phyloP scores from a whole-genome alignment of 305 asterid species.

The Fraxinus platypoda region DNA sequence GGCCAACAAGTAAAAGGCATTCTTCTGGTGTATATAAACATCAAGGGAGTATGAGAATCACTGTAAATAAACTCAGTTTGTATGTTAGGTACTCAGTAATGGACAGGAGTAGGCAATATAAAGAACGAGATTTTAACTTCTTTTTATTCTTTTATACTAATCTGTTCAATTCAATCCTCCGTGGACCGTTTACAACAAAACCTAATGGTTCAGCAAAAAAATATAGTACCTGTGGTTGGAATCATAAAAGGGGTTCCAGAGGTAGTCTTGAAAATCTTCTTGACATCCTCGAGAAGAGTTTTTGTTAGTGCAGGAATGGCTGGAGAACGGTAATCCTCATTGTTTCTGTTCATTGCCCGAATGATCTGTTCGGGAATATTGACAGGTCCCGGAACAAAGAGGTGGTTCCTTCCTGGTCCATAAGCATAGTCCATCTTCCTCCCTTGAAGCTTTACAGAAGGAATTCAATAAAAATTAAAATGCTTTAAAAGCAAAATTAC shows the following conservation, averaged over 20 bases:
- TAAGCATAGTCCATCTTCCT: constrained; percentile 75
- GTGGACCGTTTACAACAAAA: background rate
- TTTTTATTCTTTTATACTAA: background rate
- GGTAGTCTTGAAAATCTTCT: constrained; percentile 88
- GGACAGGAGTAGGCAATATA: background rate
- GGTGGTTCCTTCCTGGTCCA: constrained; percentile 98
- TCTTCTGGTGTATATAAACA: background rate
- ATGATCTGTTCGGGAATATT: constrained; percentile 94
- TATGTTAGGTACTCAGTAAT: background rate
- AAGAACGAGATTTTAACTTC: background rate
- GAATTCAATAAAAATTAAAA: background rate
- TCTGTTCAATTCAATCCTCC: background rate
- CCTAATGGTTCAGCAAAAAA: background rate
- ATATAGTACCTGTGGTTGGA: constrained; percentile 83
- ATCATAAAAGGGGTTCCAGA: constrained; percentile 88
- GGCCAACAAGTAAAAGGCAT: background rate
- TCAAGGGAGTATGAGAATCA: background rate
- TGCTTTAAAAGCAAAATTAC: background rate
- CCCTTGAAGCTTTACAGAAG: constrained; percentile 16
- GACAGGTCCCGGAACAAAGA: constrained; percentile 98
- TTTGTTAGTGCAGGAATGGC: constrained; percentile 91
- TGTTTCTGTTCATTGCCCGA: constrained; percentile 97
- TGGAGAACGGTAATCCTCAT: constrained; percentile 94
- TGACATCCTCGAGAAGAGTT: constrained; percentile 77
- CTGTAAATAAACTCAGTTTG: background rate